Evolutionary conservation across 2,329 filamentous ascomycete species (phyloP).

Genomic region (Fusarium veterinarium): DNA sequence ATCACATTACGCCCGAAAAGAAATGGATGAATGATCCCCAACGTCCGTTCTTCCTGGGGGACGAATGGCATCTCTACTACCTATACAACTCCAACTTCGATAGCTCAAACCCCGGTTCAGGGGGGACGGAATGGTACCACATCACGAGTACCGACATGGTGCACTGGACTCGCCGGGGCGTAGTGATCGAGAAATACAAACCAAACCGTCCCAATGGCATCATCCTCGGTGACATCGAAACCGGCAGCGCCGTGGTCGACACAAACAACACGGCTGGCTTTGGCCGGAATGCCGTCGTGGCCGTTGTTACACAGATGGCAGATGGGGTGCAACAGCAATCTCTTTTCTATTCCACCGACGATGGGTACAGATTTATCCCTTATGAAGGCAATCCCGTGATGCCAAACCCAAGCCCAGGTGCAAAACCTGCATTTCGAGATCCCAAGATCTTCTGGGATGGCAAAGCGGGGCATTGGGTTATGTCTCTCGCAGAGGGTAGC

Average conservation of each 20-base stretch:
- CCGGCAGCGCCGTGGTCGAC: background rate
- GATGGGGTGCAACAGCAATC: background rate
- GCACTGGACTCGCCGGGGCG: background rate
- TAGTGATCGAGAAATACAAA: background rate
- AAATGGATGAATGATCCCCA: slow-evolving; percentile 7
- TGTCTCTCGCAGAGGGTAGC: background rate
- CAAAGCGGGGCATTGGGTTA: background rate
- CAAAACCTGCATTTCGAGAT: background rate
- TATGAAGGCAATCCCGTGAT: background rate
- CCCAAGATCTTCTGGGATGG: background rate
- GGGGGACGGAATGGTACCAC: background rate
- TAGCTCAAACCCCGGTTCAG: background rate
- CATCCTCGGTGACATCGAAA: background rate
- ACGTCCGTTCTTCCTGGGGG: background rate
- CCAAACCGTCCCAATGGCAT: background rate
- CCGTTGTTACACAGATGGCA: background rate
- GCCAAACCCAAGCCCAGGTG: background rate
- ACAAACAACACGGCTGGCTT: background rate
- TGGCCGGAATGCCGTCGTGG: background rate
- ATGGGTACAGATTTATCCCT: background rate
- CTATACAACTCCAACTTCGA: slow-evolving; percentile 1
- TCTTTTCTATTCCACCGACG: background rate
- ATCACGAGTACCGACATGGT: background rate
- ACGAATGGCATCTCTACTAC: background rate
- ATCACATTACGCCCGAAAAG: background rate